Evolutionary conservation across 345 rosid genomes (phyloP).

Genomic region (Gossypium arboreum): DNA sequence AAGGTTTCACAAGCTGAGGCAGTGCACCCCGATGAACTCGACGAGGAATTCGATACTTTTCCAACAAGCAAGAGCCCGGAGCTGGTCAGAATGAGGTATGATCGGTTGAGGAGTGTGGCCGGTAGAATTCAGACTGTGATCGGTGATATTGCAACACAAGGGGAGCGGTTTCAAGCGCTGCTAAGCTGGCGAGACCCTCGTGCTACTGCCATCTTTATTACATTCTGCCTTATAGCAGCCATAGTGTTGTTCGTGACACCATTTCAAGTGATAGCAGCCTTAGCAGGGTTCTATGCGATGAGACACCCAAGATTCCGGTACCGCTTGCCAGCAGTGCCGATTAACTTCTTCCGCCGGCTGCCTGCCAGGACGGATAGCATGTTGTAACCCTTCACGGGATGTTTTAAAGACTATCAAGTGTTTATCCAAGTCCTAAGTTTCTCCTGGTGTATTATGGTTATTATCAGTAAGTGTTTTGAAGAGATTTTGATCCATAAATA

Average conservation of each 20-base stretch:
- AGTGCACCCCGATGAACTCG: slow-evolving; percentile 83
- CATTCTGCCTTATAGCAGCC: slow-evolving; percentile 80
- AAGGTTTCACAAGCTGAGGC: slow-evolving; percentile 86
- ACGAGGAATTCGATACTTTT: slow-evolving; percentile 89
- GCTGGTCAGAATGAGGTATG: slow-evolving; percentile 83
- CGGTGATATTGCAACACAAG: slow-evolving; percentile 95
- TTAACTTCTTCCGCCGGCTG: slow-evolving; percentile 93
- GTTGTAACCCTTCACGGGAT: slow-evolving; percentile 39
- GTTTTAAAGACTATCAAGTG: neutral
- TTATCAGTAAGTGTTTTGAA: neutral
- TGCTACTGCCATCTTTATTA: slow-evolving; percentile 64
- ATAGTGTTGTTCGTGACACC: slow-evolving; percentile 84
- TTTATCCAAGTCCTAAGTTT: neutral
- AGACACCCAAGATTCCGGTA: slow-evolving; percentile 92
- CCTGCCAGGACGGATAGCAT: slow-evolving; percentile 91
- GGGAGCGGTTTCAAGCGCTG: slow-evolving; percentile 80
- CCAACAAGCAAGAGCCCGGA: slow-evolving; percentile 73
- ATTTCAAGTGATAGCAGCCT: slow-evolving; percentile 72
- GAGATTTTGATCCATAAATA: neutral
- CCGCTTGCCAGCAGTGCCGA: slow-evolving; percentile 74
- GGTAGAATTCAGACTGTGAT: slow-evolving; percentile 94
- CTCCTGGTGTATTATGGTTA: neutral
- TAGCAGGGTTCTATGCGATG: slow-evolving; percentile 74
- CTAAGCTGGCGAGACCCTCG: slow-evolving; percentile 99
- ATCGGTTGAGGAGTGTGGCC: slow-evolving; percentile 85